Evolutionary conservation across 495 filamentous ascomycete genomes (phyloP), one percentile per base, ranked within the genome.

Genomic region (Clohesyomyces aquaticus): DNA sequence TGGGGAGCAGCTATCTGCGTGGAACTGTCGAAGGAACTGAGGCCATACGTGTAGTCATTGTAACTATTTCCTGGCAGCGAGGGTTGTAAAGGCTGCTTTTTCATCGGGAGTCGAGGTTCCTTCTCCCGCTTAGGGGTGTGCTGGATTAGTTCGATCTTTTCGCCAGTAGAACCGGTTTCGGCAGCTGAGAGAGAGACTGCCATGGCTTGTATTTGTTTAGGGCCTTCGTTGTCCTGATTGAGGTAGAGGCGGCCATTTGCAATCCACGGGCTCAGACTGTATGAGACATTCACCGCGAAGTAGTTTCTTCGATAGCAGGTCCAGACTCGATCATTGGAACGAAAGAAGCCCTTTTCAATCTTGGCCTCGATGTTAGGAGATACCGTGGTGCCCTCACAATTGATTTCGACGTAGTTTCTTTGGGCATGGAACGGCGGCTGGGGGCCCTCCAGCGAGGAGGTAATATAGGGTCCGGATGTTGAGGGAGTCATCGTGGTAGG

Each of bases 221-320:
- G 80, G 19, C 46, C 59, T 55, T 71, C 68, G 22, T 61, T 70
- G 3, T n/a, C 42, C 3, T 54, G 62, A 22, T 47, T 59, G 12
- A 70, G 46, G 55, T 66, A 66, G 1, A 70, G 63, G 12, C 67
- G 52, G 8, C 57, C 58, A 29, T 76, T 74, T 32, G 22, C 71
- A 71, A 76, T 21, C 76, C 79, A 65, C 62, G 85, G 86, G 23
- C 82, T 75, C 3, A 98, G 77, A 4, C 83, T 83, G 75, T 88
- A 96, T 0, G 86, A 89, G 75, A 92, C 96, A 26, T 87, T 83
- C 49, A 96, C 88, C 0, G 91, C 88, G 73, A 98, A 96, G 75
- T 98, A 98, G 75, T 98, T 98, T 38, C 93, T 82, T 51, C 93
- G 82, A 71, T 98, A 98, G 76, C 93, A 98, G 0, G 93, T 98